A percentile compares a stretch with the other conserved stretches of the same genome.
These are phyloP conservation scores for Exsudoporus floridanus DNA, from an alignment of 1,284 basidiomycete genomes.

Conservation along the genomic window DNA sequence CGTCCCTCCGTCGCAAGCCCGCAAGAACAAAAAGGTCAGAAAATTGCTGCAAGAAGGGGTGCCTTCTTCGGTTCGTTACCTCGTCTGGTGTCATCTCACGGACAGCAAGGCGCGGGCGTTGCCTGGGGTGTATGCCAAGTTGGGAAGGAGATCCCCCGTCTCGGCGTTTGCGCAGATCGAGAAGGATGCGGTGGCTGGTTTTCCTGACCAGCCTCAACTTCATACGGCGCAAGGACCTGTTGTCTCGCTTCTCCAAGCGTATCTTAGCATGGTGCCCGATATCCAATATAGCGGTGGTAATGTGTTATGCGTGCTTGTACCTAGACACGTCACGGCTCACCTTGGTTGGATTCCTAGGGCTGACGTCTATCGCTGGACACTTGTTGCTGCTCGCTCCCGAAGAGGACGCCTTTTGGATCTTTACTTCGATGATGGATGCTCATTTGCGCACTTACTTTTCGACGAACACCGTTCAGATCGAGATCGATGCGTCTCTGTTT, in stretches of 20 bases:
- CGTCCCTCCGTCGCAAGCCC: slow-evolving; percentile 61
- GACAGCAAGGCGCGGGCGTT: slow-evolving; percentile 71
- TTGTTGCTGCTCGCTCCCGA: slow-evolving; percentile 81
- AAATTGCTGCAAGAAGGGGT: slow-evolving; percentile 81
- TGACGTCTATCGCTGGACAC: slow-evolving; percentile 77
- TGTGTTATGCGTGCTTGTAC: neutral
- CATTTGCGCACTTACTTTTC: slow-evolving; percentile 82
- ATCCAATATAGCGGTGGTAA: slow-evolving; percentile 64
- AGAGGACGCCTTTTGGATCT: slow-evolving; percentile 94
- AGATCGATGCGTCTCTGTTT: slow-evolving; percentile 81
- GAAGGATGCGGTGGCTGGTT: slow-evolving; percentile 54
- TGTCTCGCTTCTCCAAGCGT: slow-evolving; percentile 65
- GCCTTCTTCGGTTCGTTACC: slow-evolving; percentile 80
- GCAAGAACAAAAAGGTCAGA: slow-evolving; percentile 82
- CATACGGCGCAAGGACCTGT: slow-evolving; percentile 55
- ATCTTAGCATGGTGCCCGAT: slow-evolving; percentile 79
- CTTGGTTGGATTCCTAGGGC: slow-evolving; percentile 42
- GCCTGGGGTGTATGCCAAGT: slow-evolving; percentile 67
- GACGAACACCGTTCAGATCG: slow-evolving; percentile 66
- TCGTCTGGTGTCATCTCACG: slow-evolving; percentile 81
- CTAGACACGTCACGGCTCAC: neutral
- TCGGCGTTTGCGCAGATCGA: slow-evolving; percentile 58
- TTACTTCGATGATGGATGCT: slow-evolving; percentile 80
- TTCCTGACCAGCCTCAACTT: slow-evolving; percentile 54
- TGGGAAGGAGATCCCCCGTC: slow-evolving; percentile 59